Percentiles rank a stretch among this genome's conserved stretches.
These are phyloP conservation scores for Zangia roseola DNA, from an alignment of 768 basidiomycete genomes.

Conservation along the genomic window DNA sequence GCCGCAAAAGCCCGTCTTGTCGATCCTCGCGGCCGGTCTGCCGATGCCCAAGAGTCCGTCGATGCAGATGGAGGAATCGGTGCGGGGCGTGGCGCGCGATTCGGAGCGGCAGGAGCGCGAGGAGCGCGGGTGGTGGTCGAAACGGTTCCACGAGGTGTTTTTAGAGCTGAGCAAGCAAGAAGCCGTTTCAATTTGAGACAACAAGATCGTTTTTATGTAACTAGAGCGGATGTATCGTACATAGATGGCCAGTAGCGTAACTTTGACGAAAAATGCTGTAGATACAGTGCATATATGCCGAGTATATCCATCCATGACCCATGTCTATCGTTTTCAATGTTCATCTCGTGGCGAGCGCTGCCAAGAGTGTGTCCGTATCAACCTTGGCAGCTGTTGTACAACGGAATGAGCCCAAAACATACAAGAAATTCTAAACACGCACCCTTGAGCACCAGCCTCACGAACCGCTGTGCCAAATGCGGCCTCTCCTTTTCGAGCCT, in stretches of 20 bases:
- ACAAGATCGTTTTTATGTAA: no score
- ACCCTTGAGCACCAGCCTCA: slow-evolving; percentile 75
- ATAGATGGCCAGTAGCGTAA: not conserved
- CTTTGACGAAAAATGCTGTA: slow-evolving; percentile 3
- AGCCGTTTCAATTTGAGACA: not conserved
- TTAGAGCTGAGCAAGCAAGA: slow-evolving; percentile 46
- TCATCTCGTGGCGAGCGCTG: slow-evolving; percentile 50
- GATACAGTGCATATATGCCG: slow-evolving; percentile 3
- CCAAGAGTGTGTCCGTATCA: slow-evolving; percentile 59
- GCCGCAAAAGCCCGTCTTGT: slow-evolving; percentile 34
- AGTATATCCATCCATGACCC: not conserved
- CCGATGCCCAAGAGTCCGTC: slow-evolving; percentile 78
- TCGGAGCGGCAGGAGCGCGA: slow-evolving; percentile 52
- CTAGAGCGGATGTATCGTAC: not conserved
- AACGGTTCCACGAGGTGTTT: slow-evolving; percentile 62
- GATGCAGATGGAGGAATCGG: slow-evolving; percentile 44
- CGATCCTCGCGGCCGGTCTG: slow-evolving; percentile 43
- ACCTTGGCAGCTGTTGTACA: slow-evolving; percentile 63
- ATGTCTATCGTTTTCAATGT: not conserved
- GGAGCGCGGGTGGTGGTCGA: slow-evolving; percentile 73
- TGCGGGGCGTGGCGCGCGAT: slow-evolving; percentile 27
- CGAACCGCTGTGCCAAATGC: slow-evolving; percentile 60
- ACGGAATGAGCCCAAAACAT: not conserved
- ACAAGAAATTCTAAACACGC: slow-evolving; percentile 13
- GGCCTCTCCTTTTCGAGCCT: slow-evolving; percentile 68